phyloP scores from a whole-genome alignment of 1,284 basidiomycete species.

The Cryptococcus sp. region DNA sequence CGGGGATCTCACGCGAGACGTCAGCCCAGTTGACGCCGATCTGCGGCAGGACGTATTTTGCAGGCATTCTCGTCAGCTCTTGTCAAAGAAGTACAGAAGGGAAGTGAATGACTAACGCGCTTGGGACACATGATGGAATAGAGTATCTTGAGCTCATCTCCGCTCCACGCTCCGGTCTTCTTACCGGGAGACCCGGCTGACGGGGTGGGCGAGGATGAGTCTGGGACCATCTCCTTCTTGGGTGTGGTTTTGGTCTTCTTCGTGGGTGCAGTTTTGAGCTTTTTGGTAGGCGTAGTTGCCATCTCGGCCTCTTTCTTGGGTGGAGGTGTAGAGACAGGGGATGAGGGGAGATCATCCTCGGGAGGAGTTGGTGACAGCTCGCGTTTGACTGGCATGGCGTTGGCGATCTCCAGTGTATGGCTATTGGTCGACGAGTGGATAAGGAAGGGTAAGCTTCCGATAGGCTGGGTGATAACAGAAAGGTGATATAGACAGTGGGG shows the following conservation, averaged over 20 bases:
- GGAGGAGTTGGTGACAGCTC: constrained; percentile 5
- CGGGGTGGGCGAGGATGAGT: neutral
- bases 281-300: constrained; percentile 2
- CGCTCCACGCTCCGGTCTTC: constrained; percentile 30
- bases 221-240: neutral
- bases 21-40: constrained; percentile 32
- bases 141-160: constrained; percentile 30
- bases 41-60: constrained; percentile 13
- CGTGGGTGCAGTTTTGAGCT: constrained; percentile 2
- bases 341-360: neutral
- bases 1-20: constrained; percentile 25
- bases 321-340: constrained; percentile 3
- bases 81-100: neutral
- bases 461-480: too few species aligned
- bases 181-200: constrained; percentile 10
- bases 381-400: constrained; percentile 7
- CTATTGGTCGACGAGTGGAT: too few species aligned
- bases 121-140: constrained; percentile 36
- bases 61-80: neutral
- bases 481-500: too few species aligned
- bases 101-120: constrained; percentile 16
- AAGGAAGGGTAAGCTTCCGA: too few species aligned
- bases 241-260: neutral
- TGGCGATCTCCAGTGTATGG: neutral
- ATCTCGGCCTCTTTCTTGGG: constrained; percentile 7